These are phyloP conservation scores for Phytopythium vexans DNA, from an alignment of 352 stramenopile genomes.

Conservation along the genomic window DNA sequence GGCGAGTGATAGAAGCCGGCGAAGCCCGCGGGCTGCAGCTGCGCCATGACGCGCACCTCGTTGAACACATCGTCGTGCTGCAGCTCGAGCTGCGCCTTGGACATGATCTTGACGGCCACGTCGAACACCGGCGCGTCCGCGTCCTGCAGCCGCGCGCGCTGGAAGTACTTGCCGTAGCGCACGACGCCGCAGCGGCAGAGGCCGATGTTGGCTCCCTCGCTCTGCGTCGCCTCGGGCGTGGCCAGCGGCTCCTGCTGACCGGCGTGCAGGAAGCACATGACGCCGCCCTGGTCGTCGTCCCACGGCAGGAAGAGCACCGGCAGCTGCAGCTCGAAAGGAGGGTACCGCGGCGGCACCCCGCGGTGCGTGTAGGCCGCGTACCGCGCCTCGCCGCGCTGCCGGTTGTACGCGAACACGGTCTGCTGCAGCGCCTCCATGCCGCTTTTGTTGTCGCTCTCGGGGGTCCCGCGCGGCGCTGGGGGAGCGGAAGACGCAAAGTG, in stretches of 20 bases:
- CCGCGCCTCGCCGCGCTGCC: slow-evolving; percentile 50
- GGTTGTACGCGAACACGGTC: slow-evolving; percentile 72
- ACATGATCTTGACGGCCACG: slow-evolving; percentile 77
- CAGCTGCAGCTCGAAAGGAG: slow-evolving; percentile 62
- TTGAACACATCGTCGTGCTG: slow-evolving; percentile 78
- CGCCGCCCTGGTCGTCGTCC: slow-evolving; percentile 57
- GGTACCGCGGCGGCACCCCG: slow-evolving; percentile 69
- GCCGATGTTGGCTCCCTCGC: slow-evolving; percentile 50
- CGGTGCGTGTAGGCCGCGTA: slow-evolving; percentile 58
- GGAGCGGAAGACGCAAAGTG: slow-evolving; percentile 1
- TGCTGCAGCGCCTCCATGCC: slow-evolving; percentile 47
- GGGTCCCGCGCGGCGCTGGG: neutral
- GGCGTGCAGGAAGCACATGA: slow-evolving; percentile 67
- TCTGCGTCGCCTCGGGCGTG: slow-evolving; percentile 34
- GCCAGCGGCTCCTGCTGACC: slow-evolving; percentile 30
- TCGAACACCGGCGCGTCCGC: slow-evolving; percentile 29
- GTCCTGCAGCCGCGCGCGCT: slow-evolving; percentile 24
- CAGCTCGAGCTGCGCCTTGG: slow-evolving; percentile 57
- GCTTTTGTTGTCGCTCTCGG: slow-evolving; percentile 1
- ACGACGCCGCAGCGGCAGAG: slow-evolving; percentile 77
- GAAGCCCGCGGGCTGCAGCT: slow-evolving; percentile 68
- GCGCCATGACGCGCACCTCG: slow-evolving; percentile 76
- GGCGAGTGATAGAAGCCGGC: slow-evolving; percentile 48
- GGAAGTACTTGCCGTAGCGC: slow-evolving; percentile 71
- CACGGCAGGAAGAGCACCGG: slow-evolving; percentile 66